Evolutionary conservation across 805 yeast species (phyloP).

Genomic region (Aciculoconidium aculeatum): DNA sequence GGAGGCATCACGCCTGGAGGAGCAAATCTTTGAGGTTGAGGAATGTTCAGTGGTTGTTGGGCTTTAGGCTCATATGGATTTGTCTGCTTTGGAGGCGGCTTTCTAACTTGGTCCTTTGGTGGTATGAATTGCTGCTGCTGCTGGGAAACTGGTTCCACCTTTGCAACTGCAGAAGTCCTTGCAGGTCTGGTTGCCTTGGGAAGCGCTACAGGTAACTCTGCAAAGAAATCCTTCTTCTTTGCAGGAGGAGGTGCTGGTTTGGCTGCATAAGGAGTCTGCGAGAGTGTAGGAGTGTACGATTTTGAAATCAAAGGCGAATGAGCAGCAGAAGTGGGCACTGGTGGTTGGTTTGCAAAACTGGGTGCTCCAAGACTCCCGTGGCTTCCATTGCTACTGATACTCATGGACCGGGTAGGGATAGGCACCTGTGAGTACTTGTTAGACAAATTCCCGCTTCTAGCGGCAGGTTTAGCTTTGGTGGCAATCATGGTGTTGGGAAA

Average conservation of each 20-base stretch:
- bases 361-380: slow-evolving; percentile 2
- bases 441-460: slow-evolving; percentile 22
- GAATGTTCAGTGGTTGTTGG: no score
- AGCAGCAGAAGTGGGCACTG: neutral
- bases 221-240: slow-evolving; percentile 36
- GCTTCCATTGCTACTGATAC: no score
- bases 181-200: slow-evolving; percentile 23
- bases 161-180: slow-evolving; percentile 23
- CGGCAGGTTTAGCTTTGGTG: slow-evolving; percentile 32
- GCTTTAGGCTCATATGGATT: no score
- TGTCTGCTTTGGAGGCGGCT: neutral
- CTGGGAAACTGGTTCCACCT: slow-evolving; percentile 9
- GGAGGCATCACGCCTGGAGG: no score
- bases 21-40: no score
- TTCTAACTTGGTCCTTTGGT: slow-evolving; percentile 3
- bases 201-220: slow-evolving; percentile 46
- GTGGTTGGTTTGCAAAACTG: slow-evolving; percentile 1
- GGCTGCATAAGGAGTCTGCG: slow-evolving; percentile 10
- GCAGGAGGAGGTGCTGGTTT: slow-evolving; percentile 6
- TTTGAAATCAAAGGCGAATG: neutral
- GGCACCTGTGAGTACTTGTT: slow-evolving; percentile 15
- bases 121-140: slow-evolving; percentile 6
- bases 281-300: slow-evolving; percentile 1
- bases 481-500: slow-evolving; percentile 56
- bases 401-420: no score